Evolutionary conservation across 2,329 filamentous ascomycete species (phyloP).

Genomic region (Neonectria faginata): DNA sequence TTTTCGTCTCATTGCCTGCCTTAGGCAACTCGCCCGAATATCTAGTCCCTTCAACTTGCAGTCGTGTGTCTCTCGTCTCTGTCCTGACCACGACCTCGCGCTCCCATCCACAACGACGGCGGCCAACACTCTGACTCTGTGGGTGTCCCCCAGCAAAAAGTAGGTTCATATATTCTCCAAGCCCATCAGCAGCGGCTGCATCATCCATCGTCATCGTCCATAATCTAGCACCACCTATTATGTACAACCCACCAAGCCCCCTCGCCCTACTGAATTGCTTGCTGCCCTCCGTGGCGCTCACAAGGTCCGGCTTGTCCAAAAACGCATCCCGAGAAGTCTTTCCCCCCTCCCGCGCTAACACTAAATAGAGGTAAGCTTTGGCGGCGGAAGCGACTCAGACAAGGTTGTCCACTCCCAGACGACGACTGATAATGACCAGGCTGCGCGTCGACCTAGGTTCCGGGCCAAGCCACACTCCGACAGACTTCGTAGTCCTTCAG

Average conservation of each 20-base stretch:
- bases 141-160: neutral
- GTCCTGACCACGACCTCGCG: neutral
- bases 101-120: conserved; percentile 1
- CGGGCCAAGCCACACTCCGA: conserved; percentile 24
- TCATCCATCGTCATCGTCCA: conserved; percentile 22
- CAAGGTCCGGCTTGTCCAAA: conserved; percentile 14
- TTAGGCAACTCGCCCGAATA: neutral
- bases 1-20: neutral
- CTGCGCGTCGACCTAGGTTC: conserved; percentile 23
- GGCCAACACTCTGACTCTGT: neutral
- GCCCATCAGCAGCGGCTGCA: conserved; percentile 9
- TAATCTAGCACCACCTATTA: conserved; percentile 14
- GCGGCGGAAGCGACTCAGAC: conserved; percentile 30
- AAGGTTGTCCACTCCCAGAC: conserved; percentile 16
- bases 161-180: conserved; percentile 10
- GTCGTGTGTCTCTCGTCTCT: neutral
- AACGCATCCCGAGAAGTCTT: conserved; percentile 18
- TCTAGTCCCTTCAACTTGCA: neutral
- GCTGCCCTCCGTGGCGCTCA: conserved; percentile 9
- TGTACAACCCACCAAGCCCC: neutral
- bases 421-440: conserved; percentile 21
- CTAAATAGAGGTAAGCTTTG: conserved; percentile 30
- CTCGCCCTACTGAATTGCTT: conserved; percentile 6
- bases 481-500: conserved; percentile 8
- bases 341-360: conserved; percentile 23